These are phyloP conservation scores for Gryganskiella cystojenkinii DNA, from an alignment of 192 early-diverging fungal genomes.

Conservation along the genomic window DNA sequence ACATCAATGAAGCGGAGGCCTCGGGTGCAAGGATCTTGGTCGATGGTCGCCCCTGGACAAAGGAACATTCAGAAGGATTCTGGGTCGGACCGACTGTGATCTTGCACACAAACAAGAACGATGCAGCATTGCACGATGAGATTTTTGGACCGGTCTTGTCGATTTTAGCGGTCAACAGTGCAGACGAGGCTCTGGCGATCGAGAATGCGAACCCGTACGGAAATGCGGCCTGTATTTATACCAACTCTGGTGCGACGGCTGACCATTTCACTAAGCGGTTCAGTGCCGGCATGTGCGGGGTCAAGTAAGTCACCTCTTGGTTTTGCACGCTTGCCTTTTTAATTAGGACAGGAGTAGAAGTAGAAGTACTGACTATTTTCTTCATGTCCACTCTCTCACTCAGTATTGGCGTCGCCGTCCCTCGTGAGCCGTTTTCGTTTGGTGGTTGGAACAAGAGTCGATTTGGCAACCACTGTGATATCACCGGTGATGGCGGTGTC, in stretches of 20 bases:
- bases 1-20: slow-evolving; percentile 65
- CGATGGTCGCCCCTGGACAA: slow-evolving; percentile 69
- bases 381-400: neutral
- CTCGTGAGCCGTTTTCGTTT: slow-evolving; percentile 84
- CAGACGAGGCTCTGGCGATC: slow-evolving; percentile 75
- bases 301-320: slow-evolving; percentile 60
- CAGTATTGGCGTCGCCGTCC: slow-evolving; percentile 50
- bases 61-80: slow-evolving; percentile 60
- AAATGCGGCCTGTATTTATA: slow-evolving; percentile 81
- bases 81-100: slow-evolving; percentile 83
- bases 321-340: neutral
- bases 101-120: slow-evolving; percentile 63
- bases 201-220: slow-evolving; percentile 80
- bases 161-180: slow-evolving; percentile 62
- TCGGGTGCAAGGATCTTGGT: slow-evolving; percentile 73
- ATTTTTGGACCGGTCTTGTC: slow-evolving; percentile 88
- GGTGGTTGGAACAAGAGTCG: slow-evolving; percentile 76
- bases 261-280: slow-evolving; percentile 78
- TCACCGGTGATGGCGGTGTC: slow-evolving; percentile 78
- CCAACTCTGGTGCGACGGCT: slow-evolving; percentile 68
- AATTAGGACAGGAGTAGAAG: neutral
- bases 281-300: slow-evolving; percentile 82
- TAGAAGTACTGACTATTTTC: neutral
- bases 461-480: slow-evolving; percentile 75
- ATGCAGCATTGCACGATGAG: slow-evolving; percentile 77